These are phyloP conservation scores for Alternaria atra DNA, from an alignment of 2,329 filamentous ascomycete genomes.

Conservation along the genomic window DNA sequence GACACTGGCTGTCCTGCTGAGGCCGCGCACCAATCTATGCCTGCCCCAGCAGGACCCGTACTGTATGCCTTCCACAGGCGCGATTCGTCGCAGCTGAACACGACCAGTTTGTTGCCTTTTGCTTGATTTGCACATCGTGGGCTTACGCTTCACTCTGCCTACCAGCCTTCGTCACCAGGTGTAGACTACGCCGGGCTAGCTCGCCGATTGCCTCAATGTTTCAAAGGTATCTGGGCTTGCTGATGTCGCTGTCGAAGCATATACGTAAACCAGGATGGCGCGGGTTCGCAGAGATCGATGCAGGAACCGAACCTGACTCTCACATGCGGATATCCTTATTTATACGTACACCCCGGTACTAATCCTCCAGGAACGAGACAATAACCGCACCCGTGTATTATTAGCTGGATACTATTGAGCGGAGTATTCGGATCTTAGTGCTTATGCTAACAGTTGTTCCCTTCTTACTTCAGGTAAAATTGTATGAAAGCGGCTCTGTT, in stretches of 20 bases:
- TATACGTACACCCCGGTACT: conserved; percentile 40
- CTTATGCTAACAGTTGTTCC: conserved; percentile 47
- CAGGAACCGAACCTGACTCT: conserved; percentile 28
- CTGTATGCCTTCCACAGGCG: conserved; percentile 45
- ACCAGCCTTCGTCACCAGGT: conserved; percentile 22
- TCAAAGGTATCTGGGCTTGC: conserved; percentile 9
- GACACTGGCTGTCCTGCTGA: conserved; percentile 35
- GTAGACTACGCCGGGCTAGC: conserved; percentile 11
- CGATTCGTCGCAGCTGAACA: conserved; percentile 46
- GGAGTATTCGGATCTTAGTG: conserved; percentile 40
- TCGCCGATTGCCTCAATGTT: conserved; percentile 8
- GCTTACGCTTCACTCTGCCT: conserved; percentile 31
- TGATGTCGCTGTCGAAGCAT: conserved; percentile 14
- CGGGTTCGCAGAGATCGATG: conserved; percentile 16
- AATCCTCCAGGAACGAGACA: conserved; percentile 35
- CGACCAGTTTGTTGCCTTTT: conserved; percentile 31
- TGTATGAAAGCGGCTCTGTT: conserved; percentile 42
- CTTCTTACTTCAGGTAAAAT: conserved; percentile 41
- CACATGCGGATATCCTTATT: conserved; percentile 33
- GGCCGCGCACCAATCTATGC: conserved; percentile 34
- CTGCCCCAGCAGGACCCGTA: conserved; percentile 42
- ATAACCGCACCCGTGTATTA: conserved; percentile 25
- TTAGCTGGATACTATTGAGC: conserved; percentile 40
- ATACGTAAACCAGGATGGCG: conserved; percentile 15
- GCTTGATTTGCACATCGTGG: conserved; percentile 32